Percentiles rank a stretch among this genome's conserved stretches.
Evolutionary conservation across 148 eudicot genomes (phyloP).

Genomic region (Fagopyrum esculentum): DNA sequence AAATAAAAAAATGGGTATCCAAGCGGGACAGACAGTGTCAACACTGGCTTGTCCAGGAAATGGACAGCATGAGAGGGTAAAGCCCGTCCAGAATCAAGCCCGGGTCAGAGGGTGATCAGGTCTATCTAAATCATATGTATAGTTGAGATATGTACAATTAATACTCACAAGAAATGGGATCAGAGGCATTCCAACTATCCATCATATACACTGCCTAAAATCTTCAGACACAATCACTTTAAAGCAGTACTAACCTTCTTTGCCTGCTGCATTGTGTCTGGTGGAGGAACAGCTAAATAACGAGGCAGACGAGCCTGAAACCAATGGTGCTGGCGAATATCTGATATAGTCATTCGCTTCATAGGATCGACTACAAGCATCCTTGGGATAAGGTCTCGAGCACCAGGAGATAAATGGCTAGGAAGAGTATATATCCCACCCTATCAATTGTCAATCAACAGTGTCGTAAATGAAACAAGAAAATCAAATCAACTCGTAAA

Average conservation of each 20-base stretch:
- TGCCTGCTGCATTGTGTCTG: slow-evolving; percentile 85
- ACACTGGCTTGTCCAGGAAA: too few species aligned
- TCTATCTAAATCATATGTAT: not conserved
- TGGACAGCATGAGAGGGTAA: too few species aligned
- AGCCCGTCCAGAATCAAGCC: too few species aligned
- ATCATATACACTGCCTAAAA: not conserved
- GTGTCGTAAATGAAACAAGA: not conserved
- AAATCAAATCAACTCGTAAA: slow-evolving; percentile 1
- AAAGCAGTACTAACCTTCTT: slow-evolving; percentile 54
- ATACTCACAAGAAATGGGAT: not conserved
- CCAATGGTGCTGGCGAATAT: slow-evolving; percentile 84
- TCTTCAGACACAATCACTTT: not conserved
- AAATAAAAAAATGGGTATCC: too few species aligned
- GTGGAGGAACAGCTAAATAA: slow-evolving; percentile 93
- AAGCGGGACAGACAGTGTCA: too few species aligned
- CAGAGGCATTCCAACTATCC: not conserved
- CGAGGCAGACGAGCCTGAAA: slow-evolving; percentile 95
- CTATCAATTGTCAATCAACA: slow-evolving; percentile 21
- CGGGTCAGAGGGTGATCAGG: too few species aligned
- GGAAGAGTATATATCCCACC: slow-evolving; percentile 98
- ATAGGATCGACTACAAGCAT: slow-evolving; percentile 95
- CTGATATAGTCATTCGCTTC: slow-evolving; percentile 90
- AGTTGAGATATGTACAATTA: not conserved
- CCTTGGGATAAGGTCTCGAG: slow-evolving; percentile 91
- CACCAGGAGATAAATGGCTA: slow-evolving; percentile 83